These are phyloP conservation scores for Naumovozyma castellii DNA, from an alignment of 805 yeast species.

Conservation along the genomic window DNA sequence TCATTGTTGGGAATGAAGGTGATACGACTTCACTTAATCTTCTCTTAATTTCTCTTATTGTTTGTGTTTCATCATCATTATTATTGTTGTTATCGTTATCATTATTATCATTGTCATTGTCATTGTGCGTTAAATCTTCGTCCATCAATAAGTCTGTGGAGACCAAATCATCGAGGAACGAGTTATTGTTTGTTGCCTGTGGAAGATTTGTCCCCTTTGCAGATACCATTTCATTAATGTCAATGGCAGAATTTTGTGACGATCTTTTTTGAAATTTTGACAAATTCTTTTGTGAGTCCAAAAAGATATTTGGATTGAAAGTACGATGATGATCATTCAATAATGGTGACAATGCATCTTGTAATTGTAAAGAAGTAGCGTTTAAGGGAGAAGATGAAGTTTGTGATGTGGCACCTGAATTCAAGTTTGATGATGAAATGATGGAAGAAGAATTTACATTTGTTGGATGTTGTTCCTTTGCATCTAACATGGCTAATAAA, in stretches of 20 bases:
- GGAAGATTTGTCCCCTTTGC: no score
- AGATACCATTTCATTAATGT: no score
- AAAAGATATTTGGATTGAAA: neutral
- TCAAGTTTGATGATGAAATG: neutral
- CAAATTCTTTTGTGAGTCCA: neutral
- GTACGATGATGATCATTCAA: neutral
- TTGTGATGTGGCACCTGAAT: neutral
- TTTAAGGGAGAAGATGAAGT: neutral
- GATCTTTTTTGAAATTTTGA: no score
- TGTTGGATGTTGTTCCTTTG: slow-evolving; percentile 7
- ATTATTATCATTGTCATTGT: neutral
- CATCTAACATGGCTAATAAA: slow-evolving; percentile 21
- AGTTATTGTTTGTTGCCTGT: slow-evolving; percentile 2
- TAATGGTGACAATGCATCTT: neutral
- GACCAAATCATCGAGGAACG: slow-evolving; percentile 12
- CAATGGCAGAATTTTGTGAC: no score
- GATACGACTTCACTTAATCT: slow-evolving; percentile 15
- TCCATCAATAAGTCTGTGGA: slow-evolving; percentile 7
- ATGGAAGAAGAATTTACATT: neutral
- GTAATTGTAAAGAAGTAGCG: neutral
- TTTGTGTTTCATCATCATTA: neutral
- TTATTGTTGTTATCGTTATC: neutral
- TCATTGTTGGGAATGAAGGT: slow-evolving; percentile 7
- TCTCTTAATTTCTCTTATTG: slow-evolving; percentile 4
- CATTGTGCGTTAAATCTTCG: neutral